Conservation (phyloP, 495 filamentous ascomycete species). For the Neurospora hispaniola region DNA sequence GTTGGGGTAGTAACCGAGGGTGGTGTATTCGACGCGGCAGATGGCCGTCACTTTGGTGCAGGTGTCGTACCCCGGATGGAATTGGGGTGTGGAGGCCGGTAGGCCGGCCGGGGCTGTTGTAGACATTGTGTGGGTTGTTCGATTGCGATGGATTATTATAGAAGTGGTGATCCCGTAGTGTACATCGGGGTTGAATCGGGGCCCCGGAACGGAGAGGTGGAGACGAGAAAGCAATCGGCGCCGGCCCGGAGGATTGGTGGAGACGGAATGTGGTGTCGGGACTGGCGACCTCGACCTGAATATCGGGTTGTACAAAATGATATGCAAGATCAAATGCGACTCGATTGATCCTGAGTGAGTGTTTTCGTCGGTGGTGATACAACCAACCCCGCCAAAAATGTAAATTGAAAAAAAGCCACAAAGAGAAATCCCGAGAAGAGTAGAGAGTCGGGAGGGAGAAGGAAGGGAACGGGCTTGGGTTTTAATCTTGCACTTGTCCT, state of each 20-base stretch:
- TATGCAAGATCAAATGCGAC: not conserved
- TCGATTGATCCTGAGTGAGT: not conserved
- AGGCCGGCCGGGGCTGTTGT: not conserved
- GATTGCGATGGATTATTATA: not conserved
- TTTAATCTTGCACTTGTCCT: not conserved
- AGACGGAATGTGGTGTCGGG: not conserved
- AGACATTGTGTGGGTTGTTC: conserved; percentile 2
- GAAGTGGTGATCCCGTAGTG: not conserved
- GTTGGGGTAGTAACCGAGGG: conserved; percentile 58
- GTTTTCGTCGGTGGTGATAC: not conserved
- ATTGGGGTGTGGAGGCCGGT: conserved; percentile 2
- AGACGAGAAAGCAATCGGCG: conserved; percentile 1
- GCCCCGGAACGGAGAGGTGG: not conserved
- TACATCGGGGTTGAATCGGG: not conserved
- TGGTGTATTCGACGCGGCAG: conserved; percentile 51
- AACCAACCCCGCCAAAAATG: not conserved
- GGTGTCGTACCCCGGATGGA: conserved; percentile 20
- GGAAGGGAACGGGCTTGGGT: not conserved
- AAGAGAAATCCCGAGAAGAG: not conserved
- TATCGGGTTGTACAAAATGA: not conserved
- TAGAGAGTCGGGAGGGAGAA: not conserved
- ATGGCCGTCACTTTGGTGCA: conserved; percentile 37
- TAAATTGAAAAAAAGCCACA: not conserved
- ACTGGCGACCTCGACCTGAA: not conserved
- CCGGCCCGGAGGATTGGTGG: not conserved